phyloP scores from a whole-genome alignment of 768 basidiomycete species.

The Leccinum subtestaceum region DNA sequence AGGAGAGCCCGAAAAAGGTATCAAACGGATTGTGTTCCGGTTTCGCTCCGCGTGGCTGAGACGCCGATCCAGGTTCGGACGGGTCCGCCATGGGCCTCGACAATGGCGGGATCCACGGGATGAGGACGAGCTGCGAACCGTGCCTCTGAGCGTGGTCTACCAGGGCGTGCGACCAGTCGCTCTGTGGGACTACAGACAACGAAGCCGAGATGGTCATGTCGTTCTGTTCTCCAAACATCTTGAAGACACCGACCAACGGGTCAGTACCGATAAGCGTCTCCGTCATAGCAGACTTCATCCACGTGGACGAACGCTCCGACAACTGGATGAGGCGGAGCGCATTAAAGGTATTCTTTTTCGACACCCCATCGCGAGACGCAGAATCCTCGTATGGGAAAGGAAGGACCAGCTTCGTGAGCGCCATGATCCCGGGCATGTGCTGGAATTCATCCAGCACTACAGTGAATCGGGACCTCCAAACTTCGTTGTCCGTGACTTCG shows the following conservation, averaged over 20 bases:
- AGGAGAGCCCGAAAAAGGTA: constrained; percentile 61
- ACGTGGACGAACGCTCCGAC: constrained; percentile 82
- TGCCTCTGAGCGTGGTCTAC: constrained; percentile 54
- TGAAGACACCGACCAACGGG: constrained; percentile 68
- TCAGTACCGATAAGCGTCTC: constrained; percentile 70
- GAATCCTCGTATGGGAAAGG: constrained; percentile 23
- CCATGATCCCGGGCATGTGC: constrained; percentile 87
- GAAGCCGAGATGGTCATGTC: constrained; percentile 62
- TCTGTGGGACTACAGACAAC: constrained; percentile 72
- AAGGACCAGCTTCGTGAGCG: constrained; percentile 79
- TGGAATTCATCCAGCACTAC: constrained; percentile 91
- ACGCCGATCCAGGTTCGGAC: constrained; percentile 21
- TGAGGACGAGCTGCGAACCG: constrained; percentile 68
- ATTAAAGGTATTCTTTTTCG: constrained; percentile 42
- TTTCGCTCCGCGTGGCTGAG: constrained; percentile 10
- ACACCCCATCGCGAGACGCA: background rate
- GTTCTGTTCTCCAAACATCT: constrained; percentile 74
- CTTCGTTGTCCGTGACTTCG: constrained; percentile 1
- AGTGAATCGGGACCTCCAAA: constrained; percentile 50
- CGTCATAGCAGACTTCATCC: constrained; percentile 77
- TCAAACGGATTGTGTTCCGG: constrained; percentile 67
- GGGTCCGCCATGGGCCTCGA: constrained; percentile 27
- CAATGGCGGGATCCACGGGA: constrained; percentile 74
- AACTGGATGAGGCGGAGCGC: constrained; percentile 88
- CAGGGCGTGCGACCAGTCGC: constrained; percentile 70